phyloP scores from a whole-genome alignment of 2,329 filamentous ascomycete genomes.

The Sarocladium oryzae region DNA sequence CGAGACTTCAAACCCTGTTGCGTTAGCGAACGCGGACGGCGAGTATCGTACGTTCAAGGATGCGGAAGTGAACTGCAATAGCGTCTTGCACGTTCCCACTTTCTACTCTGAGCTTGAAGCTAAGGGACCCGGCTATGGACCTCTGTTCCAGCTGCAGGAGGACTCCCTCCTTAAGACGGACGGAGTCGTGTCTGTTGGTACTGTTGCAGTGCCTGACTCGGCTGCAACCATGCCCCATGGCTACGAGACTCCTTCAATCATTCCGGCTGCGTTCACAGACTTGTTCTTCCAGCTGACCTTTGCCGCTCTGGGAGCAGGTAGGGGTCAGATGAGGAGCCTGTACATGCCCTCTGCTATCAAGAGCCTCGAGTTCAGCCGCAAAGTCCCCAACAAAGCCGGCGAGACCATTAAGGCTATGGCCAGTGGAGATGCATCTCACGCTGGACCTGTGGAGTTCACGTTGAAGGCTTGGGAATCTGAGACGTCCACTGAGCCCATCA shows the following conservation, averaged over 20 bases:
- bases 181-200: slow-evolving; percentile 7
- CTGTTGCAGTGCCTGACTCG: slow-evolving; percentile 26
- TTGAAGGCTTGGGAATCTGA: slow-evolving; percentile 26
- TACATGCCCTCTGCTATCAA: slow-evolving; percentile 30
- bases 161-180: background rate
- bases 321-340: slow-evolving; percentile 22
- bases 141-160: background rate
- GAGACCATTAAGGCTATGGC: slow-evolving; percentile 22
- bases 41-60: slow-evolving; percentile 10
- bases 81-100: background rate
- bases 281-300: slow-evolving; percentile 34
- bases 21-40: background rate
- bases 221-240: slow-evolving; percentile 35
- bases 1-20: slow-evolving; percentile 17
- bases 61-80: slow-evolving; percentile 13
- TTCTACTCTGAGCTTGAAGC: slow-evolving; percentile 1
- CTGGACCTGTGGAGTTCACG: slow-evolving; percentile 25
- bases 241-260: slow-evolving; percentile 34
- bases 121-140: background rate
- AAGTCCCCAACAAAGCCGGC: slow-evolving; percentile 20
- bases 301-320: slow-evolving; percentile 29
- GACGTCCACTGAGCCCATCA: slow-evolving; percentile 20
- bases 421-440: slow-evolving; percentile 17
- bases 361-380: slow-evolving; percentile 22
- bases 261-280: slow-evolving; percentile 42